Evolutionary conservation across 306 rosid genomes (phyloP).

Genomic region (Cucurbita ficifolia): DNA sequence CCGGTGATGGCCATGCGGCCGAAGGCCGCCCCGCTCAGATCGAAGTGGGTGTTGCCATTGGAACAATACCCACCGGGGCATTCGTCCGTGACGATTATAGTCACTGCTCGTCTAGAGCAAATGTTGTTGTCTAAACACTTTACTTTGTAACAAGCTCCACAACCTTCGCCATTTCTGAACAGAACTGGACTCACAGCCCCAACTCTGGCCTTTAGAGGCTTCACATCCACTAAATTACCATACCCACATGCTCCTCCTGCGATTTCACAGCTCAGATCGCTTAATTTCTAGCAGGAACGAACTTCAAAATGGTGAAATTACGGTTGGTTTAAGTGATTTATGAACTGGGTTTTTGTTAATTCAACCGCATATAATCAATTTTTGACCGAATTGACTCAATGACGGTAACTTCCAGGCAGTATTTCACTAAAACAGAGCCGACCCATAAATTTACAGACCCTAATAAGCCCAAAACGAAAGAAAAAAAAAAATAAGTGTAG

Average conservation of each 20-base stretch:
- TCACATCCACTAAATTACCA: constrained; percentile 64
- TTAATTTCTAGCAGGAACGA: neutral
- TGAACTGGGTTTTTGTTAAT: neutral
- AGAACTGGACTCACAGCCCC: constrained; percentile 70
- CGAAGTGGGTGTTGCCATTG: constrained; percentile 56
- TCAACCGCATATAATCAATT: neutral
- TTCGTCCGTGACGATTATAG: constrained; percentile 69
- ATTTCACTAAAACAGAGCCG: neutral
- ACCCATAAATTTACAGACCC: neutral
- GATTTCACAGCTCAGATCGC: neutral
- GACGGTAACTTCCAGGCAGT: neutral
- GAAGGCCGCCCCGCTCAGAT: constrained; percentile 86
- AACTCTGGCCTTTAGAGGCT: constrained; percentile 72
- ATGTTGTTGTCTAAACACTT: constrained; percentile 55
- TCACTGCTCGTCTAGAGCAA: constrained; percentile 69
- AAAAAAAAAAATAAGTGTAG: neutral
- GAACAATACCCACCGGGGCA: constrained; percentile 68
- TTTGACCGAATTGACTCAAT: neutral
- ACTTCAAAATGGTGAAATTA: neutral
- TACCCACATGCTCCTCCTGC: constrained; percentile 96
- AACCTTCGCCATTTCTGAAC: constrained; percentile 74
- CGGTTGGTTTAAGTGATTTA: neutral
- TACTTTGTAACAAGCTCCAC: constrained; percentile 84
- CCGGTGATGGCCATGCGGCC: constrained; percentile 75
- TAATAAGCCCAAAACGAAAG: neutral